Evolutionary conservation across 352 stramenopile species (phyloP).

Genomic region (Pythium aphanidermatum): DNA sequence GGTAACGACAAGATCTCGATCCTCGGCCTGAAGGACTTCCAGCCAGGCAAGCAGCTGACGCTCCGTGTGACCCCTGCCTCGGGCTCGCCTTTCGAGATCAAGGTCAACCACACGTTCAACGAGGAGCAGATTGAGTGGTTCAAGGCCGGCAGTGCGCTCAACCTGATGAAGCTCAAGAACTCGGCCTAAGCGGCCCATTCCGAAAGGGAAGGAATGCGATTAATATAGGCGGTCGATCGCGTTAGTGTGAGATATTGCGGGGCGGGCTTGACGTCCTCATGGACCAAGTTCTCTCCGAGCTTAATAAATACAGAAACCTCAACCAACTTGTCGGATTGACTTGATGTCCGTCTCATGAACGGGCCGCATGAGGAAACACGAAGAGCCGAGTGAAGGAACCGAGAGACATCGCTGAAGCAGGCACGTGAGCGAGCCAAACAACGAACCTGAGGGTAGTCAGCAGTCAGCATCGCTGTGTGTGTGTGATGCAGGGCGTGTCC

Average conservation of each 20-base stretch:
- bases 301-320: slow-evolving; percentile 23
- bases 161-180: slow-evolving; percentile 93
- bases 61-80: slow-evolving; percentile 68
- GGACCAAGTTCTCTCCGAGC: slow-evolving; percentile 1
- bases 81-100: slow-evolving; percentile 79
- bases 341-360: neutral
- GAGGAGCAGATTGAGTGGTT: slow-evolving; percentile 95
- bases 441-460: slow-evolving; percentile 9
- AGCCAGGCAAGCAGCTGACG: slow-evolving; percentile 83
- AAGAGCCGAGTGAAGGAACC: slow-evolving; percentile 13
- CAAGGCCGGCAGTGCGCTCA: slow-evolving; percentile 91
- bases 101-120: slow-evolving; percentile 94
- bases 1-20: slow-evolving; percentile 91
- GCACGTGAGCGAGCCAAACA: slow-evolving; percentile 17
- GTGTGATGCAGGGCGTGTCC: neutral
- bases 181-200: slow-evolving; percentile 23
- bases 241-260: slow-evolving; percentile 11
- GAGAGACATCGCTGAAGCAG: slow-evolving; percentile 10
- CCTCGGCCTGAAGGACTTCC: slow-evolving; percentile 77
- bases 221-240: slow-evolving; percentile 16
- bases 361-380: slow-evolving; percentile 7
- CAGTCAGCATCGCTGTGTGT: neutral
- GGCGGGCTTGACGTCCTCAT: slow-evolving; percentile 2
- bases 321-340: too few relatives aligned
- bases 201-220: slow-evolving; percentile 8